A percentile compares a stretch with the other conserved stretches of the same genome.
phyloP scores from a whole-genome alignment of 345 rosid species.

The Citrus inodora region DNA sequence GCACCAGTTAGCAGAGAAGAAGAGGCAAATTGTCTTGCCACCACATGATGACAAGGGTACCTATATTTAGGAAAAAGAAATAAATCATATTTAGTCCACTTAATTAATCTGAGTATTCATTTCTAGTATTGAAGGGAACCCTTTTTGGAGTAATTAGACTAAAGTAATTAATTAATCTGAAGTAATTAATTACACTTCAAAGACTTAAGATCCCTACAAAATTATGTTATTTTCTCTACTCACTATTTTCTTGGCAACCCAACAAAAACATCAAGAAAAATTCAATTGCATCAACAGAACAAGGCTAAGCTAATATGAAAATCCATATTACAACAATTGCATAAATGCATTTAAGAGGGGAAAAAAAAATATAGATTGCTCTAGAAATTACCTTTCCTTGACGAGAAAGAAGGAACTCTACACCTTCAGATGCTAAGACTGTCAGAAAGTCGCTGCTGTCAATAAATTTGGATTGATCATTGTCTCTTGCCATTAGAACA shows the following conservation, averaged over 20 bases:
- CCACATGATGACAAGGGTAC: conserved; percentile 53
- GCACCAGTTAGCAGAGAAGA: conserved; percentile 90
- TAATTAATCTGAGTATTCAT: background rate
- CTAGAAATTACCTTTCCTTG: conserved; percentile 38
- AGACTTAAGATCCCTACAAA: background rate
- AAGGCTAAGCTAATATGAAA: background rate
- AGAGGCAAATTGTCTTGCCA: conserved; percentile 53
- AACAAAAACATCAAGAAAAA: background rate
- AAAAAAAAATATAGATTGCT: background rate
- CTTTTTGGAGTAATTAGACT: no score
- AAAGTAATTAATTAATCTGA: no score
- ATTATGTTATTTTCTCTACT: background rate
- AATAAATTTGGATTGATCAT: conserved; percentile 17
- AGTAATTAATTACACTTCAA: background rate
- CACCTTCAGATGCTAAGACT: conserved; percentile 48
- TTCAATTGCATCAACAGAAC: background rate
- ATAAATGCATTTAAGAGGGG: background rate
- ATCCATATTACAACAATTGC: background rate
- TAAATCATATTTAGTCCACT: background rate
- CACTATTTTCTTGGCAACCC: background rate
- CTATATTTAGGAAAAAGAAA: conserved; percentile 27
- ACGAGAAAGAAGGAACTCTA: conserved; percentile 56
- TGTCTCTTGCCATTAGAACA: conserved; percentile 36
- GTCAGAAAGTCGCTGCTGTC: conserved; percentile 31
- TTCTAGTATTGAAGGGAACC: background rate